Percentiles rank a stretch among this genome's conserved stretches.
Evolutionary conservation across 352 stramenopile genomes (phyloP).

Genomic region (Elongisporangium senticosum): DNA sequence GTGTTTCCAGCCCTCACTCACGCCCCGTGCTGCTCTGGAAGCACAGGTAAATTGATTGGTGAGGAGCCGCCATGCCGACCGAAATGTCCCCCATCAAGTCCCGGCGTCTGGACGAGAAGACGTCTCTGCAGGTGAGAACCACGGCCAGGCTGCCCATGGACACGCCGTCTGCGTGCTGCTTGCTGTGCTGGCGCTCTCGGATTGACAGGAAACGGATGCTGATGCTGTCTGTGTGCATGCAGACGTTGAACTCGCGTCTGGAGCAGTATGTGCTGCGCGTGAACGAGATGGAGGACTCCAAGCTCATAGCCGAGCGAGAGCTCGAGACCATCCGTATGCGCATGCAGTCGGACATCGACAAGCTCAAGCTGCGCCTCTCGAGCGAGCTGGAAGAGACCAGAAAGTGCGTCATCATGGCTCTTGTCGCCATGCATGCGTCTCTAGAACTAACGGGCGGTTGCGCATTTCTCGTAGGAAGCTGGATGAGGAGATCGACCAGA

Average conservation of each 20-base stretch:
- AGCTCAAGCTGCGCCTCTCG: constrained; percentile 42
- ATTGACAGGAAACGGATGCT: constrained; percentile 2
- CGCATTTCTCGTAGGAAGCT: constrained; percentile 35
- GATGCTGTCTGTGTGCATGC: constrained; percentile 3
- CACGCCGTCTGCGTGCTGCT: constrained; percentile 1
- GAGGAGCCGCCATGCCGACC: constrained; percentile 32
- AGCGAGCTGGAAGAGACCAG: constrained; percentile 77
- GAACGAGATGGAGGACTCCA: constrained; percentile 78
- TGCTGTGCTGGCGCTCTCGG: background rate
- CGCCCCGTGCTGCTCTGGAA: background rate
- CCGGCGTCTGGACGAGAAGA: constrained; percentile 80
- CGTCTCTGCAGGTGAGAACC: constrained; percentile 53
- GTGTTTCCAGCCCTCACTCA: background rate
- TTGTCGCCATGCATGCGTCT: background rate
- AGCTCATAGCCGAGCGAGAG: constrained; percentile 65
- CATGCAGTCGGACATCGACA: constrained; percentile 77
- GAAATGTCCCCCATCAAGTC: constrained; percentile 79
- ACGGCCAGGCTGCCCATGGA: background rate
- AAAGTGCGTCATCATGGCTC: constrained; percentile 22
- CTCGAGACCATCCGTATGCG: constrained; percentile 74
- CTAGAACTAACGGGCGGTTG: constrained; percentile 2
- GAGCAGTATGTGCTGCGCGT: constrained; percentile 81
- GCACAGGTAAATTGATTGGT: background rate
- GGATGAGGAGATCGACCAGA: constrained; percentile 70
- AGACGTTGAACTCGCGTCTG: constrained; percentile 75